phyloP scores from a whole-genome alignment of 164 flowering plant species.

The Euptelea pleiosperma region DNA sequence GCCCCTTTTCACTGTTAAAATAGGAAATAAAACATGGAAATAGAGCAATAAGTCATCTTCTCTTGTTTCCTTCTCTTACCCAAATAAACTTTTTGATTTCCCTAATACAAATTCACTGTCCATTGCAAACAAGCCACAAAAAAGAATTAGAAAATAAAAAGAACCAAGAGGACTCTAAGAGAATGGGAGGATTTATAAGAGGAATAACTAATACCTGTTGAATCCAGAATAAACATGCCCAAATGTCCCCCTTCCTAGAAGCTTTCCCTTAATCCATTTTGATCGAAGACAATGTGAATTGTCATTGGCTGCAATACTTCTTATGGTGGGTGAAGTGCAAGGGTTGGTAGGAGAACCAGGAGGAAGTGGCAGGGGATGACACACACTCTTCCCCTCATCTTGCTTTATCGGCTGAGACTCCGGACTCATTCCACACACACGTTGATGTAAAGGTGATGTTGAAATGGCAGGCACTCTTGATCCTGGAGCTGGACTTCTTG shows the following conservation, averaged over 20 bases:
- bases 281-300: conserved; percentile 29
- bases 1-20: conserved; percentile 68
- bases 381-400: conserved; percentile 58
- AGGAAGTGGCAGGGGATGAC: conserved; percentile 87
- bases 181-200: background rate
- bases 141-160: too few relatives aligned
- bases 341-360: conserved; percentile 80
- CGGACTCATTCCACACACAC: conserved; percentile 30
- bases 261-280: conserved; percentile 89
- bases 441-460: conserved; percentile 66
- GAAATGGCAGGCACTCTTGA: conserved; percentile 44
- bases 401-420: conserved; percentile 56
- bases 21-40: conserved; percentile 4
- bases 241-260: conserved; percentile 93
- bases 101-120: too few relatives aligned
- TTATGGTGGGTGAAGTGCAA: conserved; percentile 34
- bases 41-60: too few relatives aligned
- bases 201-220: conserved; percentile 54
- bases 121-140: background rate
- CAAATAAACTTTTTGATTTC: too few relatives aligned
- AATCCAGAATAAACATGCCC: conserved; percentile 96
- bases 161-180: too few relatives aligned
- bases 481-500: conserved; percentile 65
- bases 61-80: too few relatives aligned
- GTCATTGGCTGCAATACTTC: conserved; percentile 36